Evolutionary conservation across 768 basidiomycete species (phyloP), one percentile per base, ranked within the genome.

Genomic region (Mycena rebaudengoi): DNA sequence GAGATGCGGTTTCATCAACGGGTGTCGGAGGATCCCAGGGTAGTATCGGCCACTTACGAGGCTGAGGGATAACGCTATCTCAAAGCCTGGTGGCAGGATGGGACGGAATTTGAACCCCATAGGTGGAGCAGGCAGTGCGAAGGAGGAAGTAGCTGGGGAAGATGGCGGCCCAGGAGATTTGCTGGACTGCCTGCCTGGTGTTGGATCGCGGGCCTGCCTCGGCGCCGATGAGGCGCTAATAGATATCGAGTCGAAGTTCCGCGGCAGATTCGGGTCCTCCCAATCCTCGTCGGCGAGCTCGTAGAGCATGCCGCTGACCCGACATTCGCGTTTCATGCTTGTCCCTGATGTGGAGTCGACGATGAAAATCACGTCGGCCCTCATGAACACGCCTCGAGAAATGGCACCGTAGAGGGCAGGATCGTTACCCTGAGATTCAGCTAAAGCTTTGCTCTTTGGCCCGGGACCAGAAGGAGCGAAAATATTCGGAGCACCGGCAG

Each of bases 11-110:
- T 74, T 74, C 20, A 94, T 75, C 33, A 88, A 78, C 1, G 91
- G 91, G 70, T 93, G 91, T 21, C 79, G 71, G 23, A 94, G 81
- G 33, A 95, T 80, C 7, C 82, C 78, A 5, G 93, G 91, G 71
- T 95, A 95, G 73, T 95, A 95, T 57, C 94, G 83, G 30, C 94
- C 94, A 30, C 87, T 87, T 63, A 96, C 82, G 46, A 93, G 78
- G 33, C 87, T 85, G 40, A 94, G 80, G 3, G 87, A 87, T n/a
- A 93, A 65, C 20, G 91, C 84, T 16, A 84, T 84, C 74, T 94
- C 91, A 62, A 85, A 73, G 0, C 85, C 89, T 7, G 86, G 78
- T 2, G 80, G 70, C 14, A 93, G 80, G 58, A 95, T 88, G 0
- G 85, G 81, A 18, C 91, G 85, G 76, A 93, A 95, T 65, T 80